phyloP scores from a whole-genome alignment of 2,329 filamentous ascomycete genomes.

The Drechslera avenae region DNA sequence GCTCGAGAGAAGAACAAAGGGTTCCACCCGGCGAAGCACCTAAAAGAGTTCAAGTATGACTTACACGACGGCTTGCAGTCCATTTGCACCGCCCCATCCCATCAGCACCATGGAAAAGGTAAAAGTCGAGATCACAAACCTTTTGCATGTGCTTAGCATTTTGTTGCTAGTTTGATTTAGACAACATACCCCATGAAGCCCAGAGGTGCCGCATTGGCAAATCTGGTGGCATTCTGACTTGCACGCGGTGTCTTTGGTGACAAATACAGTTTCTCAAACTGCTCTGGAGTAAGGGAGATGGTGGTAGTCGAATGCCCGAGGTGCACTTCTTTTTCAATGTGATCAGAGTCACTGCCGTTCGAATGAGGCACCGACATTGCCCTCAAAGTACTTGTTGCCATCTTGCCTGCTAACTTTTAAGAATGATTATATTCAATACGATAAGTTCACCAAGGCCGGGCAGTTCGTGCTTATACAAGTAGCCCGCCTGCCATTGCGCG shows the following conservation, averaged over 20 bases:
- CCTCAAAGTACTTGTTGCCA: slow-evolving; percentile 6
- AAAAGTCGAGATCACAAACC: slow-evolving; percentile 49
- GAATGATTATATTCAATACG: neutral
- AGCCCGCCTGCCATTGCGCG: neutral
- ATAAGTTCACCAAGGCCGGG: too few relatives aligned
- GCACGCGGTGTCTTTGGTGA: slow-evolving; percentile 33
- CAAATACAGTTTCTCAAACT: slow-evolving; percentile 39
- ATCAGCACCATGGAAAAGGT: slow-evolving; percentile 50
- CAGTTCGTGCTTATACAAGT: neutral
- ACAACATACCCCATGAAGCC: slow-evolving; percentile 38
- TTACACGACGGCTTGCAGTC: slow-evolving; percentile 44
- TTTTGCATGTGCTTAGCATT: neutral
- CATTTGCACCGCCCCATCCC: slow-evolving; percentile 48
- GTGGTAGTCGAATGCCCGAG: slow-evolving; percentile 33
- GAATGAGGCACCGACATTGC: neutral
- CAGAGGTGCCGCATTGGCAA: slow-evolving; percentile 36
- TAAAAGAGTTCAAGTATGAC: slow-evolving; percentile 1
- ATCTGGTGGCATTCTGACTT: slow-evolving; percentile 20
- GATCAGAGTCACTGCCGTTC: slow-evolving; percentile 18
- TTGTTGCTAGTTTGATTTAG: rapidly evolving
- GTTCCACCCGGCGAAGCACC: neutral
- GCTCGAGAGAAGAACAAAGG: too few relatives aligned
- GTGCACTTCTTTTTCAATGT: slow-evolving; percentile 25
- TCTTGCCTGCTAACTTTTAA: neutral
- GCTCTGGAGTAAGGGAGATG: slow-evolving; percentile 34